Percentiles rank a stretch among this genome's conserved stretches.
Conservation (phyloP, 495 filamentous ascomycete genomes). For the Chaetomium cochliodes region DNA sequence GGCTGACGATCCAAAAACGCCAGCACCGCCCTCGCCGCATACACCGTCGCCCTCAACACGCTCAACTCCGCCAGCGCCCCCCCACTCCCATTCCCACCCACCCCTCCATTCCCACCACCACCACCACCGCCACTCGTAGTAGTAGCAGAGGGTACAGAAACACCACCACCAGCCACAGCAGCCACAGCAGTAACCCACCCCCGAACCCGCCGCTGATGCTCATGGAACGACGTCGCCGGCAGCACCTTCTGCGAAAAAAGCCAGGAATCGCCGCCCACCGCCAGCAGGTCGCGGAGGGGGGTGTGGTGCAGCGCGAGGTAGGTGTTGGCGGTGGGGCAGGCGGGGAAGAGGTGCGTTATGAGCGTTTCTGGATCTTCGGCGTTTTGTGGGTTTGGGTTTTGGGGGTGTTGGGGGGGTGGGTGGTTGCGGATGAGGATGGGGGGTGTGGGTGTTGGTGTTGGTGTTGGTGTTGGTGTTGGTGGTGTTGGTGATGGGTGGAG, state of each 20-base stretch:
- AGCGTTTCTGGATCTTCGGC: constrained; percentile 38
- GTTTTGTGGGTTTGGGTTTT: constrained; percentile 24
- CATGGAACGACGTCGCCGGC: constrained; percentile 36
- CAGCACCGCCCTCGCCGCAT: constrained; percentile 37
- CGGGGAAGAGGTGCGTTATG: constrained; percentile 42
- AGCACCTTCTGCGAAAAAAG: constrained; percentile 48
- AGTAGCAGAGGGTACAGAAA: too few species aligned
- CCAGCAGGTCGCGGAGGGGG: constrained; percentile 49
- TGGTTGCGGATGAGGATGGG: constrained; percentile 13
- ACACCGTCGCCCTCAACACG: constrained; percentile 32
- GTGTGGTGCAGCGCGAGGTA: constrained; percentile 51
- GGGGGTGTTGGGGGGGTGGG: constrained; percentile 1
- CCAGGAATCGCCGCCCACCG: constrained; percentile 51
- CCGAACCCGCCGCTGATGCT: constrained; percentile 41
- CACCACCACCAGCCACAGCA: too few species aligned
- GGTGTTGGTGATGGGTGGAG: too few species aligned
- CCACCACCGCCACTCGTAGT: too few species aligned
- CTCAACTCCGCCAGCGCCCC: constrained; percentile 5
- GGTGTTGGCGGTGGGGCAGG: constrained; percentile 43
- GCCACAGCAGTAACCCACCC: constrained; percentile 40
- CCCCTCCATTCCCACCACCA: background rate
- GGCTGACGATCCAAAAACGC: constrained; percentile 25
- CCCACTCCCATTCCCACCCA: background rate
- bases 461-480: background rate
- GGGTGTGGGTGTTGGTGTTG: constrained; percentile 13